phyloP scores from a whole-genome alignment of 2,329 filamentous ascomycete species.

The Aspergillus ochraceus region DNA sequence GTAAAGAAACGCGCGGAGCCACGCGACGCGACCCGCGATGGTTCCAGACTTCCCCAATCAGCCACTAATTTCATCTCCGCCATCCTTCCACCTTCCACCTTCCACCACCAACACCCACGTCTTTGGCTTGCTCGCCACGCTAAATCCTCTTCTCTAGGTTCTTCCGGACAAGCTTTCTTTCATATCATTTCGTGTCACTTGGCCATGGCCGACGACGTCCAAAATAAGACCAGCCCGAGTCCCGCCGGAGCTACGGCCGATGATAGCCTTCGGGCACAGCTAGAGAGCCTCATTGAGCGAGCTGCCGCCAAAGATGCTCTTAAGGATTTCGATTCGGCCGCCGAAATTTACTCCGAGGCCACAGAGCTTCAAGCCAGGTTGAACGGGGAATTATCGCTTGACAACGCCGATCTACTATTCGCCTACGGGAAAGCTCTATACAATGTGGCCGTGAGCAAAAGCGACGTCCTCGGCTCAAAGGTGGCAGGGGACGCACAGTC shows the following conservation, averaged over 20 bases:
- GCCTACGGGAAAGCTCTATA: slow-evolving; percentile 92
- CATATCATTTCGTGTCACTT: not conserved
- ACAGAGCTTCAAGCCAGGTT: slow-evolving; percentile 86
- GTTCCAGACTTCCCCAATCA: not conserved
- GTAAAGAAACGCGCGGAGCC: not conserved
- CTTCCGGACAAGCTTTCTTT: not conserved
- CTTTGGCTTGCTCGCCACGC: not conserved
- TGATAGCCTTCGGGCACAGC: slow-evolving; percentile 57
- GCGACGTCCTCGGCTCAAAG: slow-evolving; percentile 86
- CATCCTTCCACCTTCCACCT: not conserved
- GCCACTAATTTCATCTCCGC: not conserved
- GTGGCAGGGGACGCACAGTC: slow-evolving; percentile 61
- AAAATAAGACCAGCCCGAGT: slow-evolving; percentile 15
- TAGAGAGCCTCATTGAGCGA: slow-evolving; percentile 76
- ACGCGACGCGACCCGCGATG: not conserved
- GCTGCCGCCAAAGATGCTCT: slow-evolving; percentile 83
- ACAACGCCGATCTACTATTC: slow-evolving; percentile 92
- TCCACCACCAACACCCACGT: not conserved
- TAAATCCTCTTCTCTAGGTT: not conserved
- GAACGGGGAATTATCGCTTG: slow-evolving; percentile 86
- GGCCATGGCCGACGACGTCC: slow-evolving; percentile 27
- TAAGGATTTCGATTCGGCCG: slow-evolving; percentile 82
- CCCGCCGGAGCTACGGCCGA: slow-evolving; percentile 20
- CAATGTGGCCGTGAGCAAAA: slow-evolving; percentile 90
- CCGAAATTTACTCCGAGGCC: slow-evolving; percentile 84